Evolutionary conservation across 352 stramenopile genomes (phyloP).

Genomic region (Phytopythium montanum): DNA sequence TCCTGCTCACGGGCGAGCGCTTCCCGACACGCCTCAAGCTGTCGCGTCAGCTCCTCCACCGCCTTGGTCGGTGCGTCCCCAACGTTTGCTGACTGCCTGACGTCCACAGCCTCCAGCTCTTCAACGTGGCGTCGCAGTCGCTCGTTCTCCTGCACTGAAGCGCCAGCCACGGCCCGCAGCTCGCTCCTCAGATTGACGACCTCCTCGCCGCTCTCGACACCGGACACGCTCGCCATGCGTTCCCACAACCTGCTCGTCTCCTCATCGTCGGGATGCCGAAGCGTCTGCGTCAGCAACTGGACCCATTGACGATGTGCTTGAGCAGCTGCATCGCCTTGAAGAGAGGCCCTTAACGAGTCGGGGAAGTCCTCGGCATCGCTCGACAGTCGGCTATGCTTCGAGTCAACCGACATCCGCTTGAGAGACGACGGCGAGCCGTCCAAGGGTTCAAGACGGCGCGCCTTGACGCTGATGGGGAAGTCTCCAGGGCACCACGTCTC

Average conservation of each 20-base stretch:
- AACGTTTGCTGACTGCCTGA: neutral
- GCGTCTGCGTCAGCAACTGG: neutral
- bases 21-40: neutral
- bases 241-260: neutral
- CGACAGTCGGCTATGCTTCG: slow-evolving; percentile 42
- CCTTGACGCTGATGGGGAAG: slow-evolving; percentile 33
- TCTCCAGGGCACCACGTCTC: slow-evolving; percentile 78
- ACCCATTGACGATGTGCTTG: neutral
- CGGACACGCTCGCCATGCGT: neutral
- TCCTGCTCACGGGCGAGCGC: neutral
- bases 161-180: neutral
- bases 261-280: neutral
- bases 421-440: slow-evolving; percentile 3
- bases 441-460: neutral
- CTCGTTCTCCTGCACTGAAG: neutral
- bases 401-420: slow-evolving; percentile 23
- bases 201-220: neutral
- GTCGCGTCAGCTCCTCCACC: neutral
- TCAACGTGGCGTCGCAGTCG: neutral
- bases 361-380: neutral
- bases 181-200: neutral
- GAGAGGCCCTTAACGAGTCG: neutral
- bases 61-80: neutral
- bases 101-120: neutral
- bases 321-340: neutral